A percentile compares a stretch with the other conserved stretches of the same genome.
Conservation (phyloP, 352 stramenopile species). For the Phytophthora pluvialis region DNA sequence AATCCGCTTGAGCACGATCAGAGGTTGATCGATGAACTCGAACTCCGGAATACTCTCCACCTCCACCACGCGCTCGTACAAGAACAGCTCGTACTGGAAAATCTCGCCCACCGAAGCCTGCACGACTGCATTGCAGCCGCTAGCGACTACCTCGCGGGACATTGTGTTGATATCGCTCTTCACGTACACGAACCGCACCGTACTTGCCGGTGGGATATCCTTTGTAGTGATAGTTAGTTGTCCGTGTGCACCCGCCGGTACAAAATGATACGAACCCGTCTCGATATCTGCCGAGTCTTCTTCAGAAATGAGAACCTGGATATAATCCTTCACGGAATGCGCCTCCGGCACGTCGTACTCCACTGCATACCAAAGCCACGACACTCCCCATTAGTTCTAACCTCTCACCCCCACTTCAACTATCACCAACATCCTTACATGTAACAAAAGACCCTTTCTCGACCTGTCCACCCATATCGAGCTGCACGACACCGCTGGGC, state of each 20-base stretch:
- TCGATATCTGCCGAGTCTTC: constrained; percentile 77
- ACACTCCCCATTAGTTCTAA: constrained; percentile 1
- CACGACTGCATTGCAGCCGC: constrained; percentile 84
- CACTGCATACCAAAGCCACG: constrained; percentile 44
- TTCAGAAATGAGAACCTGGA: constrained; percentile 82
- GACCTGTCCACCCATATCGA: constrained; percentile 85
- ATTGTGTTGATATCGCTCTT: constrained; percentile 91
- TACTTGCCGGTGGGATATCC: constrained; percentile 67
- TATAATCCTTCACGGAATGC: constrained; percentile 88
- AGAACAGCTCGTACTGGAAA: constrained; percentile 89
- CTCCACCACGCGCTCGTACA: constrained; percentile 89
- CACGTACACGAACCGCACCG: constrained; percentile 86
- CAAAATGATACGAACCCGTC: constrained; percentile 80
- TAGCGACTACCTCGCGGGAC: constrained; percentile 81
- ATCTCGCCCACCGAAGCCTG: constrained; percentile 87
- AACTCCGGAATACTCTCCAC: constrained; percentile 89
- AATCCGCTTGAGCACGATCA: constrained; percentile 88
- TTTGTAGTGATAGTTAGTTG: constrained; percentile 84
- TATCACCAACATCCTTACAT: constrained; percentile 41
- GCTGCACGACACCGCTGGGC: constrained; percentile 82
- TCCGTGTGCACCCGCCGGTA: constrained; percentile 63
- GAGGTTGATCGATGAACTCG: constrained; percentile 86
- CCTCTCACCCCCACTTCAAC: not conserved
- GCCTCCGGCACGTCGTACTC: constrained; percentile 82
- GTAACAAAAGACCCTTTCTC: constrained; percentile 87